A percentile compares a stretch with the other conserved stretches of the same genome.
Conservation (phyloP, 495 filamentous ascomycete species). For the Hapsidospora chrysogenum region DNA sequence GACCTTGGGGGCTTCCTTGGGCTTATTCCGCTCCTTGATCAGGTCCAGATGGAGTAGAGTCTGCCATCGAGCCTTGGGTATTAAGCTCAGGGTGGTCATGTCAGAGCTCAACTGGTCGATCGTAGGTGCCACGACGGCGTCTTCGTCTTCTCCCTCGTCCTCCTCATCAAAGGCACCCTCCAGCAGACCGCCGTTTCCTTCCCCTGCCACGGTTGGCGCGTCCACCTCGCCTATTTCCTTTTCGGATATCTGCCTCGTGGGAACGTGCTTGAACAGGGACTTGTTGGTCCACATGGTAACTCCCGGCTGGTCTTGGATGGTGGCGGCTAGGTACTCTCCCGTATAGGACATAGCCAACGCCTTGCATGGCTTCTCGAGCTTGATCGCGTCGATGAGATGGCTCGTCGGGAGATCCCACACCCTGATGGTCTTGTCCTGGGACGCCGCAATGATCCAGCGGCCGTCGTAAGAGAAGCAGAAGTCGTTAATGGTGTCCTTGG, state of each 20-base stretch:
- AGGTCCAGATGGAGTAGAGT: slow-evolving; percentile 77
- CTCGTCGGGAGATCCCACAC: slow-evolving; percentile 94
- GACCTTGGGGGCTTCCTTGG: slow-evolving; percentile 73
- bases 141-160: slow-evolving; percentile 23
- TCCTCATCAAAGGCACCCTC: slow-evolving; percentile 52
- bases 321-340: slow-evolving; percentile 83
- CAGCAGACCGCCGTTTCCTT: slow-evolving; percentile 47
- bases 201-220: slow-evolving; percentile 64
- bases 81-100: slow-evolving; percentile 73
- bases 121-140: slow-evolving; percentile 28
- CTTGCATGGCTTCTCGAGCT: slow-evolving; percentile 56
- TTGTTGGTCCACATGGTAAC: slow-evolving; percentile 90
- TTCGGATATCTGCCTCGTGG: slow-evolving; percentile 65
- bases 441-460: slow-evolving; percentile 81
- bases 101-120: slow-evolving; percentile 62
- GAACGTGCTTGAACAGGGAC: slow-evolving; percentile 72
- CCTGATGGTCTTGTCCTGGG: slow-evolving; percentile 64
- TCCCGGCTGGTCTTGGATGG: slow-evolving; percentile 70
- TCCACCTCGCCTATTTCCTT: slow-evolving; percentile 44
- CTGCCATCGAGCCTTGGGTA: slow-evolving; percentile 86
- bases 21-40: slow-evolving; percentile 88
- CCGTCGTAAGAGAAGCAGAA: slow-evolving; percentile 88
- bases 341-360: slow-evolving; percentile 75
- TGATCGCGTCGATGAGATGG: slow-evolving; percentile 82
- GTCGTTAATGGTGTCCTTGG: slow-evolving; percentile 63